Base-by-base conservation (phyloP, 768 basidiomycete genomes). In the Agrocybe chaxingu region DNA sequence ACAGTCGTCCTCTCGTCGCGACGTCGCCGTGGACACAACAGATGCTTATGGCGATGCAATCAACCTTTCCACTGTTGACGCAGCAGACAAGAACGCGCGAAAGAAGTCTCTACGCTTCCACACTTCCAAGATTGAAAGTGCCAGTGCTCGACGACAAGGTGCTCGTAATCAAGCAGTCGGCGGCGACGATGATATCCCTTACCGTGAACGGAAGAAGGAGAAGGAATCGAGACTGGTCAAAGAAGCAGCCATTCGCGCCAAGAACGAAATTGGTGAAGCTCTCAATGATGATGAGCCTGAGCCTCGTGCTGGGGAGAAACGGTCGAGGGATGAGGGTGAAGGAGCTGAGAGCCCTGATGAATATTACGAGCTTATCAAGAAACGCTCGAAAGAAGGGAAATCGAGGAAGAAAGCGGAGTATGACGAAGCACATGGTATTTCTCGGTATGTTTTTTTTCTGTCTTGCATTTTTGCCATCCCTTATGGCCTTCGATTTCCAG, bases 131-230 rank as follows among this genome's bases (percentile, higher is more conserved):
- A 95, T 99, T 60, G 91, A 91, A 63, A 84, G 85, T 50, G 81
- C 91, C 5, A 80, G 83, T 47, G 82, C 86, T 8, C 76, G 89
- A 52, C 79, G 95, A 47, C 80, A 83, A 49, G 82, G 81, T 29
- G 92, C 92, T 5, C 76, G 90, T 50, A 77, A 71, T 54, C 79
- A 77, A 19, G 82, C 87, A 4, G 65, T 84, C 46, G 88, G 90
- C 30, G 97, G 97, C 12, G 97, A 99, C 63, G 96, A 98, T 60
- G 97, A 99, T 62, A 76, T 98, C 42, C 97, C 97, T 12, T 92
- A 95, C 61, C 79, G 84, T 39, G 89, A 92, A 61, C 74, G 86
- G 43, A 77, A 75, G 69, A 85, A 80, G 63, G 81, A 82, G 52
- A 77, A 73, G 55, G 84, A 88, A 50, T 70, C 70, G 30, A 75